A percentile compares a stretch with the other conserved stretches of the same genome.
Conservation (phyloP, 164 flowering plant genomes). For the Vitis rupestris region DNA sequence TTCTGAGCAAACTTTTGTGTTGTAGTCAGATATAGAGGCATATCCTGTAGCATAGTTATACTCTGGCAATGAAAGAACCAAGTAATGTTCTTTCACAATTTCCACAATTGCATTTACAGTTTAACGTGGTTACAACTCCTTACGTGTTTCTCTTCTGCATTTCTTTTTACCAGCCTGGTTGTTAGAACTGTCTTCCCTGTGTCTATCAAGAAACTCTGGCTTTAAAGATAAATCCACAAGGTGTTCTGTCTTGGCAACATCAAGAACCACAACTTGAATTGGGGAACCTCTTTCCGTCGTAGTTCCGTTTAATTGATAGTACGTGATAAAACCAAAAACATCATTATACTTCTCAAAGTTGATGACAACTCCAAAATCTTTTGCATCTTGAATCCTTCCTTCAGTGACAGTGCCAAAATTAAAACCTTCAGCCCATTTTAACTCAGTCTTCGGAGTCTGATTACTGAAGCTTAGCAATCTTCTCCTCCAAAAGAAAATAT, state of each 20-base stretch:
- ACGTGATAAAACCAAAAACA: no score
- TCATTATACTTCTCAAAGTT: no score
- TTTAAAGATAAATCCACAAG: conserved; percentile 90
- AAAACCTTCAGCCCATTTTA: no score
- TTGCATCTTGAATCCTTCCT: no score
- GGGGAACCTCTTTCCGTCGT: conserved; percentile 44
- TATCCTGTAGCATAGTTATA: conserved; percentile 58
- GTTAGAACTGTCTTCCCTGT: conserved; percentile 20
- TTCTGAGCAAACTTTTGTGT: conserved; percentile 58
- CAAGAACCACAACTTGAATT: conserved; percentile 77
- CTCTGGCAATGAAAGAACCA: conserved; percentile 88
- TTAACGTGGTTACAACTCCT: conserved; percentile 60
- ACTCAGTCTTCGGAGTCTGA: no score
- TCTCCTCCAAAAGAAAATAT: conserved; percentile 47
- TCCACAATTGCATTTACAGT: conserved; percentile 80
- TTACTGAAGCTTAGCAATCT: no score
- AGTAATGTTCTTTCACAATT: conserved; percentile 81
- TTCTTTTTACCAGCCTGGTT: conserved; percentile 52
- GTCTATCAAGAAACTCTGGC: conserved; percentile 47
- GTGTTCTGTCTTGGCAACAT: conserved; percentile 62
- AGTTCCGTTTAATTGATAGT: conserved; percentile 30
- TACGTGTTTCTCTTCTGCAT: conserved; percentile 51
- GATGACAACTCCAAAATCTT: no score
- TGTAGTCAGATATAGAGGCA: conserved; percentile 71
- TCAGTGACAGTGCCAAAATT: no score